phyloP scores from a whole-genome alignment of 1,284 basidiomycete genomes.

The Sparassis latifolia region DNA sequence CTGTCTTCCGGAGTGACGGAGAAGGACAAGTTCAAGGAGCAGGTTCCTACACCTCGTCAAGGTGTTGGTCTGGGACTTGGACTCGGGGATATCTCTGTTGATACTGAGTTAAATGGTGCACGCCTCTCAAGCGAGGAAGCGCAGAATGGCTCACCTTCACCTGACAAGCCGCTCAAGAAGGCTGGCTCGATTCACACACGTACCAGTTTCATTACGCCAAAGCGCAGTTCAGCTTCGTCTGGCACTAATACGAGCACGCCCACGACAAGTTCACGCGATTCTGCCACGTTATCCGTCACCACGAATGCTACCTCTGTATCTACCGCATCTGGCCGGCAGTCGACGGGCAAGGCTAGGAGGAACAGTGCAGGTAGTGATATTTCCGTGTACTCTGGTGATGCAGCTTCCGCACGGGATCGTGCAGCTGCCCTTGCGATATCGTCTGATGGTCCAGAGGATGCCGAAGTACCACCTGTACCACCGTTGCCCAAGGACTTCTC shows the following conservation, averaged over 20 bases:
- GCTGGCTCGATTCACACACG: slow-evolving; percentile 45
- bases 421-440: slow-evolving; percentile 51
- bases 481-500: slow-evolving; percentile 91
- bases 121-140: slow-evolving; percentile 43
- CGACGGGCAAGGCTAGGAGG: slow-evolving; percentile 49
- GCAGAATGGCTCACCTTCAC: slow-evolving; percentile 31
- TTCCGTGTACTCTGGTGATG: slow-evolving; percentile 62
- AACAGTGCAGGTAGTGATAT: slow-evolving; percentile 86
- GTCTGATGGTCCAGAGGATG: slow-evolving; percentile 53
- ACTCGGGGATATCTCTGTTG: slow-evolving; percentile 25
- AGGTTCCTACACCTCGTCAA: slow-evolving; percentile 21
- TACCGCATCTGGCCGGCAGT: slow-evolving; percentile 57
- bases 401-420: slow-evolving; percentile 58
- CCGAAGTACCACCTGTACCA: slow-evolving; percentile 87
- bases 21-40: slow-evolving; percentile 24
- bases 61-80: slow-evolving; percentile 33
- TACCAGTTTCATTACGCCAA: slow-evolving; percentile 62
- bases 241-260: slow-evolving; percentile 76
- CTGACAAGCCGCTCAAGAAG: slow-evolving; percentile 66
- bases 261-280: slow-evolving; percentile 75
- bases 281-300: slow-evolving; percentile 66
- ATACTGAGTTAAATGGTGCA: slow-evolving; percentile 31
- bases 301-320: slow-evolving; percentile 76
- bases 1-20: slow-evolving; percentile 20
- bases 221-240: slow-evolving; percentile 85